These are phyloP conservation scores for Cyathus striatus DNA, from an alignment of 768 basidiomycete species.

Conservation along the genomic window DNA sequence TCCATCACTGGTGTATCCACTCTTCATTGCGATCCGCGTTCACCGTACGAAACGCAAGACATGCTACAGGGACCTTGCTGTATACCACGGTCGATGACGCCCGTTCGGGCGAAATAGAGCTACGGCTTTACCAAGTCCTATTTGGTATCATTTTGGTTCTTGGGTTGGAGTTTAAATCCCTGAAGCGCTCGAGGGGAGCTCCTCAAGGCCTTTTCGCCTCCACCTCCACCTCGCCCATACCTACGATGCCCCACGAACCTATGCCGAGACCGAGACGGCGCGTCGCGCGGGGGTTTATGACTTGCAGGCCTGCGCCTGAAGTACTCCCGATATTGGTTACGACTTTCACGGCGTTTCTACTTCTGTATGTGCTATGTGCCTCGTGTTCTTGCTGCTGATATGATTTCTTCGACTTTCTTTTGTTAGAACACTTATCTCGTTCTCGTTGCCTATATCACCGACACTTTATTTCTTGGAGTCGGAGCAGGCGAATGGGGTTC, in stretches of 20 bases:
- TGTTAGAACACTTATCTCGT: conserved; percentile 26
- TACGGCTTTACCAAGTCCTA: too few relatives aligned
- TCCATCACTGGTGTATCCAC: too few relatives aligned
- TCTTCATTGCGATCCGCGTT: too few relatives aligned
- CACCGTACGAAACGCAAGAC: too few relatives aligned
- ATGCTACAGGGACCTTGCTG: too few relatives aligned
- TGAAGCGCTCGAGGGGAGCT: too few relatives aligned
- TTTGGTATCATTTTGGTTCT: too few relatives aligned
- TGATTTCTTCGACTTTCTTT: not conserved
- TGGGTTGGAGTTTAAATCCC: too few relatives aligned
- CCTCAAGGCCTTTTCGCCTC: not conserved
- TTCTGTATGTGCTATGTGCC: conserved; percentile 14
- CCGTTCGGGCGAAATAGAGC: too few relatives aligned
- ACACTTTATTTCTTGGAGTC: conserved; percentile 31
- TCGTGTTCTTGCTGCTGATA: not conserved
- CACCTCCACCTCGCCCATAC: not conserved
- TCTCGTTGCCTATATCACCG: conserved; percentile 25
- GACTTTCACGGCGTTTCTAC: conserved; percentile 18
- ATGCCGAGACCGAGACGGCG: not conserved
- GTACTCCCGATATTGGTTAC: conserved; percentile 10
- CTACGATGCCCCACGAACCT: not conserved
- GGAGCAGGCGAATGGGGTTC: conserved; percentile 32
- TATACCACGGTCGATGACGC: too few relatives aligned
- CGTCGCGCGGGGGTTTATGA: not conserved
- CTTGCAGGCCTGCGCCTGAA: not conserved